Base-by-base conservation (phyloP, 1,139 yeast genomes). In the Kluyveromyces marxianus region DNA sequence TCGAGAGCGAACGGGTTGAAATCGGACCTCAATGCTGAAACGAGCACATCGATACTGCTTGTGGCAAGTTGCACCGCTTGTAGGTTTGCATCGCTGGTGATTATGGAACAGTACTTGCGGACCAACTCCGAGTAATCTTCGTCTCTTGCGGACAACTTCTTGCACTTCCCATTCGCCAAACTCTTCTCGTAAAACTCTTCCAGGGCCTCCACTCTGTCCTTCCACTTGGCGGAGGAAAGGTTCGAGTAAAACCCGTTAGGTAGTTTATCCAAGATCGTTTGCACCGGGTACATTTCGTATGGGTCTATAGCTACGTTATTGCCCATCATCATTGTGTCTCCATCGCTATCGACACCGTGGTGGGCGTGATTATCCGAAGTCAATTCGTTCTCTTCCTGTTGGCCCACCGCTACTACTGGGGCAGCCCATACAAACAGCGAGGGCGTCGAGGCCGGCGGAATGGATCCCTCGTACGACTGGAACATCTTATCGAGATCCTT, bases 41-140 rank as follows among this genome's bases (percentile, higher is more conserved):
- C 86, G 35, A 92, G 63, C 39, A 68, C 67, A 47, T 76, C 79
- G 25, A 83, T 69, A 47, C 87, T 78, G 48, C 79, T 78, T 1
- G 96, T 85, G 0, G 97, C 90, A 35, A 83, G 61, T 29, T 84
- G 83, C 0, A 88, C 96, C 10, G 87, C 96, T 63, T 84, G 92
- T 46, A 90, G 75, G 62, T 94, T 94, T 3, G 94, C 95, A 68
- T 92, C 99, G 58, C 81, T 85, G 28, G 51, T 50, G 66, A 90
- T 73, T 52, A 90, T 78, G 53, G 80, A 83, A n/a, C 83, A 78
- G 54, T 88, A 72, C 1, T 74, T 63, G 48, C 81, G 69, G 25
- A 83, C 67, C 10, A 90, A 63, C 2, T 76, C 81, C 4, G 75
- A 57, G 60, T 83, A 89, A 60, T 90, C 96, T n/a, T 77, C 81